A percentile compares a stretch with the other conserved stretches of the same genome.
phyloP scores from a whole-genome alignment of 768 basidiomycete genomes.

The Tricholoma furcatifolium region DNA sequence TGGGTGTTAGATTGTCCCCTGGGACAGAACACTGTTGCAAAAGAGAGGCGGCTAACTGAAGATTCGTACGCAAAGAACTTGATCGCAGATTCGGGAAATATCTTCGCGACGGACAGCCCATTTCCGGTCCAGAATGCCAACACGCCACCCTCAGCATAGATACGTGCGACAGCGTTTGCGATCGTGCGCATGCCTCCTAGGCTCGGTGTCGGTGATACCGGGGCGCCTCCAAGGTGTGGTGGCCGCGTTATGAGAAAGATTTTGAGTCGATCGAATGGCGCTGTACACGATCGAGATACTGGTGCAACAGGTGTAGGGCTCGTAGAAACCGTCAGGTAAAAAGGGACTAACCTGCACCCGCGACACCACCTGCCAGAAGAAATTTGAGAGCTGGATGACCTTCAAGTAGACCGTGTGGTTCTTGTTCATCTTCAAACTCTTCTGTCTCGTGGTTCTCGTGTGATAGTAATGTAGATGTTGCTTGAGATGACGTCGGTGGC shows the following conservation, averaged over 20 bases:
- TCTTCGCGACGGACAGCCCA: conserved; percentile 89
- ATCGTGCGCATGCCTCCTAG: conserved; percentile 65
- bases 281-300: conserved; percentile 97
- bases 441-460: conserved; percentile 44
- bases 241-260: conserved; percentile 92
- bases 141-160: conserved; percentile 88
- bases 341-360: conserved; percentile 78
- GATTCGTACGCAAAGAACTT: conserved; percentile 97
- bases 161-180: conserved; percentile 66
- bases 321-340: conserved; percentile 25
- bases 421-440: conserved; percentile 57
- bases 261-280: conserved; percentile 96
- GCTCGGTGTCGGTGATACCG: conserved; percentile 40
- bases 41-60: conserved; percentile 52
- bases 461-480: conserved; percentile 15
- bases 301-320: conserved; percentile 34
- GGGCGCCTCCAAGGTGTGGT: conserved; percentile 64
- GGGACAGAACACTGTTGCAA: background rate
- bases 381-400: conserved; percentile 81
- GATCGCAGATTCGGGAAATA: conserved; percentile 97
- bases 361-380: conserved; percentile 89
- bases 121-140: conserved; percentile 98
- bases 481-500: conserved; percentile 5
- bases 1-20: conserved; percentile 2
- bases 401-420: conserved; percentile 60